Conservation (phyloP, 1,284 basidiomycete genomes). For the Ceratobasidium sp. region DNA sequence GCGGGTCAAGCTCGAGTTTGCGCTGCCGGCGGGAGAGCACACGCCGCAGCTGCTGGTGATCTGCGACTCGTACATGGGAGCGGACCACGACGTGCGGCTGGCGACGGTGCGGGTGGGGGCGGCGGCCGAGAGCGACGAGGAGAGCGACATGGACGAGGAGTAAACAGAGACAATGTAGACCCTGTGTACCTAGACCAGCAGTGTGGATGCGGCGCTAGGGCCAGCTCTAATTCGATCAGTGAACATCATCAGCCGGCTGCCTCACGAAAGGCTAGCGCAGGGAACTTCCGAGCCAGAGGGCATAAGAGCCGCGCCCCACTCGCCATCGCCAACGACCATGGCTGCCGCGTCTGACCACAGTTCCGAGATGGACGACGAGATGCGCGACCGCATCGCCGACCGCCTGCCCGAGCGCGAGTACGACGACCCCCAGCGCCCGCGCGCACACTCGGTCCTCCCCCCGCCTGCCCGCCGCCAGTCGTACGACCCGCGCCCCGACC, state of each 20-base stretch:
- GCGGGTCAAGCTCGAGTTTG: constrained; percentile 89
- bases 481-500: constrained; percentile 39
- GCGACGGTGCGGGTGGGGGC: constrained; percentile 86
- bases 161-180: constrained; percentile 33
- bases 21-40: constrained; percentile 85
- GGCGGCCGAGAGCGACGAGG: constrained; percentile 84
- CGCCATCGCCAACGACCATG: constrained; percentile 12
- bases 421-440: constrained; percentile 25
- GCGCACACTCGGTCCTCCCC: constrained; percentile 39
- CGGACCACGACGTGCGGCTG: constrained; percentile 89
- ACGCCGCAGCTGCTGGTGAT: constrained; percentile 91
- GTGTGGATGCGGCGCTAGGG: not conserved
- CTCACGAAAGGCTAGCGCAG: not conserved
- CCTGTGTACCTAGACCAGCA: constrained; percentile 1
- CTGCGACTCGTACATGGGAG: constrained; percentile 91
- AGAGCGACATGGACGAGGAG: constrained; percentile 65
- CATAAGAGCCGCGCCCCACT: not conserved
- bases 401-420: constrained; percentile 5
- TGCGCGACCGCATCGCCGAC: constrained; percentile 24
- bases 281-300: not conserved
- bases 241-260: not conserved
- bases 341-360: constrained; percentile 24
- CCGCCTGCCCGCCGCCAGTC: constrained; percentile 10
- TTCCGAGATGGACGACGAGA: constrained; percentile 26
- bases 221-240: no score